Conservation (phyloP, 1,284 basidiomycete genomes). For the Boletellus deceptivus region DNA sequence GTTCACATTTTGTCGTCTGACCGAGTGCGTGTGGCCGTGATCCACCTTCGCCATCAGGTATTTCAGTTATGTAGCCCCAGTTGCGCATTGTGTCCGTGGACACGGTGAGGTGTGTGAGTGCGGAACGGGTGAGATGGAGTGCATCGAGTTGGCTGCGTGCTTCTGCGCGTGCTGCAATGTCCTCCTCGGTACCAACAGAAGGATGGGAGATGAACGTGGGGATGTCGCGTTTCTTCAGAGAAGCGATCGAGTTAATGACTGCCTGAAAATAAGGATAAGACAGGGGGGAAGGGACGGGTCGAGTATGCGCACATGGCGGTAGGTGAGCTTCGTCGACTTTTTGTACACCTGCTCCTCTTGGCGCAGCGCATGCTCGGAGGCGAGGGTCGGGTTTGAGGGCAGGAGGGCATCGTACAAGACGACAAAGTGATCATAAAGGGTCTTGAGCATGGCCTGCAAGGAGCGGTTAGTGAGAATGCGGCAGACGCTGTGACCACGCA, state of each 20-base stretch:
- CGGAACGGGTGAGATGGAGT: conserved; percentile 52
- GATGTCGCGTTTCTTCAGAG: conserved; percentile 66
- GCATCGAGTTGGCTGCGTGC: conserved; percentile 56
- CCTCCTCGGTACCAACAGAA: conserved; percentile 79
- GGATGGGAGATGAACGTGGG: conserved; percentile 64
- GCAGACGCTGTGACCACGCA: conserved; percentile 25
- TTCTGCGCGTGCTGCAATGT: conserved; percentile 58
- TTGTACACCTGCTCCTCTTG: conserved; percentile 78
- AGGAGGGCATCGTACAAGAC: conserved; percentile 60
- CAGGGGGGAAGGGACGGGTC: neutral
- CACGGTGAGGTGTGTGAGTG: conserved; percentile 61
- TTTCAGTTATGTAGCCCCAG: conserved; percentile 72
- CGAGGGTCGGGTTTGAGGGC: conserved; percentile 52
- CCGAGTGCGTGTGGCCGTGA: conserved; percentile 67
- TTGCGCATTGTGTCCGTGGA: conserved; percentile 54
- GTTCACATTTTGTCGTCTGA: conserved; percentile 67
- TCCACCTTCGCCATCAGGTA: conserved; percentile 64
- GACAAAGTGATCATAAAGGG: conserved; percentile 65
- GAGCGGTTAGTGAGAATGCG: conserved; percentile 4
- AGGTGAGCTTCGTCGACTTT: conserved; percentile 70
- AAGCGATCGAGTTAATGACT: conserved; percentile 67
- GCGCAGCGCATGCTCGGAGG: conserved; percentile 69
- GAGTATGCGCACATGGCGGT: conserved; percentile 61
- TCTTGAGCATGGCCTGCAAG: conserved; percentile 66
- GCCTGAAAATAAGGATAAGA: conserved; percentile 45